Conservation (phyloP, 352 stramenopile species). For the Phytophthora boehmeriae region DNA sequence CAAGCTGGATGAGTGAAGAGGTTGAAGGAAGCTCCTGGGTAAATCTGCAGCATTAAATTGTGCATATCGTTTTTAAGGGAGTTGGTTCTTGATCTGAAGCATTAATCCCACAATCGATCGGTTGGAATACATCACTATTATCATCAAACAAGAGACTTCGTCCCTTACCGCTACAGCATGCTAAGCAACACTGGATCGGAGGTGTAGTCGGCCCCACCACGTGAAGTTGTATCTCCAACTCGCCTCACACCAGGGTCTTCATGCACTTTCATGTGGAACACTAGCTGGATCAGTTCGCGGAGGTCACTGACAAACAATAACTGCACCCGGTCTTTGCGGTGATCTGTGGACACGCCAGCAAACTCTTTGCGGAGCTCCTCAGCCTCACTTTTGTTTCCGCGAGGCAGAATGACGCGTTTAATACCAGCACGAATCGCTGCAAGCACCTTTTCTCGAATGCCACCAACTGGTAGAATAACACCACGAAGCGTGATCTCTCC, state of each 20-base stretch:
- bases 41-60: too few relatives aligned
- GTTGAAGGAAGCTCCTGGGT: too few relatives aligned
- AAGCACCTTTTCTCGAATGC: conserved; percentile 91
- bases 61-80: too few relatives aligned
- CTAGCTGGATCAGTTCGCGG: conserved; percentile 63
- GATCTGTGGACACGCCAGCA: conserved; percentile 23
- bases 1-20: too few relatives aligned
- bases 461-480: conserved; percentile 90
- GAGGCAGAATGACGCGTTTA: conserved; percentile 77
- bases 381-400: conserved; percentile 75
- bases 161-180: conserved; percentile 47
- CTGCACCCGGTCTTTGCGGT: conserved; percentile 41
- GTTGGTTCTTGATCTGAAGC: too few relatives aligned
- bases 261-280: conserved; percentile 70
- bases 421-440: conserved; percentile 87
- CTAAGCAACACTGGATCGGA: conserved; percentile 45
- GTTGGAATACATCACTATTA: too few relatives aligned
- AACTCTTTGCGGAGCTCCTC: conserved; percentile 76
- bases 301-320: conserved; percentile 76
- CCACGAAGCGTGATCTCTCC: conserved; percentile 89
- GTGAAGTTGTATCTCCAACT: conserved; percentile 7
- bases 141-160: too few relatives aligned
- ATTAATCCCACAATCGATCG: too few relatives aligned
- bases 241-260: conserved; percentile 37
- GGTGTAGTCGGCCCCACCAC: conserved; percentile 26